Percentiles rank a stretch among this genome's conserved stretches.
Conservation (phyloP, 768 basidiomycete species). For the Coprinopsis cinerea region DNA sequence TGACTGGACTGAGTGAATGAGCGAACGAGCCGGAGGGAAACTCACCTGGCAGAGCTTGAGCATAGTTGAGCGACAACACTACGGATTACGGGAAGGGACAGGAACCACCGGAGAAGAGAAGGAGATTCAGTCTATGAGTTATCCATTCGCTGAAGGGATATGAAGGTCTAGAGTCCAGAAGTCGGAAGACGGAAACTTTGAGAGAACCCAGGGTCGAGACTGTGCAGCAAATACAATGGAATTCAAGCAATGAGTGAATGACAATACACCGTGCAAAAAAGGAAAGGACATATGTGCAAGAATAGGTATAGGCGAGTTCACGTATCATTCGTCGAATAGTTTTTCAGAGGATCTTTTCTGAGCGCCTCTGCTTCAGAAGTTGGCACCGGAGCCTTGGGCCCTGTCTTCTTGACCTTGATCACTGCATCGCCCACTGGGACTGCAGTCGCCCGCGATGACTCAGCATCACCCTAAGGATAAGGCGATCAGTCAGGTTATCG, state of each 20-base stretch:
- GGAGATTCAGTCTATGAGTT: background rate
- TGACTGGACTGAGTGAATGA: background rate
- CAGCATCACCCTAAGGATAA: background rate
- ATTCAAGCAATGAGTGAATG: background rate
- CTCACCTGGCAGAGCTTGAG: background rate
- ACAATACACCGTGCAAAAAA: background rate
- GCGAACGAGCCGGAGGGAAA: background rate
- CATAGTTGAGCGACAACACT: background rate
- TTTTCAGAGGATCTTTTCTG: slow-evolving; percentile 75
- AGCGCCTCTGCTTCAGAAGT: slow-evolving; percentile 72
- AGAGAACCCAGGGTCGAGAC: no score
- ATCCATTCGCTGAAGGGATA: background rate
- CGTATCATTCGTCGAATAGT: slow-evolving; percentile 34
- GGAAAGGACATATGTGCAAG: background rate
- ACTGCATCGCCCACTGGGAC: slow-evolving; percentile 31
- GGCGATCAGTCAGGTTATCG: no score
- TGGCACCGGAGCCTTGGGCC: slow-evolving; percentile 34
- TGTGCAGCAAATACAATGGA: no score
- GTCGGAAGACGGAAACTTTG: background rate
- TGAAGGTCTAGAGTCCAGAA: background rate
- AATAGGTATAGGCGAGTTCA: background rate
- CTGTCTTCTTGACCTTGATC: slow-evolving; percentile 49
- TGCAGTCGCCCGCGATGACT: slow-evolving; percentile 24
- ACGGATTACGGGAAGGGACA: slow-evolving; percentile 1
- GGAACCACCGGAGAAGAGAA: slow-evolving; percentile 1